These are phyloP conservation scores for Fusarium camptoceras DNA, from an alignment of 2,329 filamentous ascomycete genomes.

Conservation along the genomic window DNA sequence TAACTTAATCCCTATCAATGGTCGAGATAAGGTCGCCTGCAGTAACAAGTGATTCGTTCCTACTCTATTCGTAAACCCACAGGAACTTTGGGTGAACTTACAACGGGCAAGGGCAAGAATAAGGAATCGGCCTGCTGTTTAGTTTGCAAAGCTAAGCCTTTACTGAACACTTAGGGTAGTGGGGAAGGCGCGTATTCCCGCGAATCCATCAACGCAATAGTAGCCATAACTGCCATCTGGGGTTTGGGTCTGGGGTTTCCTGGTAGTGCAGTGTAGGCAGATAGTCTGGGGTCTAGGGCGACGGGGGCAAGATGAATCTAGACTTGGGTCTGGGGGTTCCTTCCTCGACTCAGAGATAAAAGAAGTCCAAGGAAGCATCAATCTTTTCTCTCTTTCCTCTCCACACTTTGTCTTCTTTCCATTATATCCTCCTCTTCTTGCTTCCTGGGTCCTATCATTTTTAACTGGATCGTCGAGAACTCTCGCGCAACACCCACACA, in stretches of 20 bases:
- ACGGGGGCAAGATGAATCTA: slow-evolving; percentile 22
- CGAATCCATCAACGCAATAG: slow-evolving; percentile 8
- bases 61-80: background rate
- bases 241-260: slow-evolving; percentile 29
- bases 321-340: slow-evolving; percentile 13
- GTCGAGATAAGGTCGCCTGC: background rate
- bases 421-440: slow-evolving; percentile 3
- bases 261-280: slow-evolving; percentile 1
- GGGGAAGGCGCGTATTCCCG: slow-evolving; percentile 16
- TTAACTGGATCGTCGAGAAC: background rate
- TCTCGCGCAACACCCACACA: background rate
- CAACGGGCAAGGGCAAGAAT: background rate
- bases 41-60: background rate
- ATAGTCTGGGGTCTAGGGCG: slow-evolving; percentile 25
- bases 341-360: slow-evolving; percentile 36
- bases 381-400: slow-evolving; percentile 10
- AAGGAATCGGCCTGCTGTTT: background rate
- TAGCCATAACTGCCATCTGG: slow-evolving; percentile 21
- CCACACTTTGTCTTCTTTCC: slow-evolving; percentile 12
- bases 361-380: slow-evolving; percentile 22
- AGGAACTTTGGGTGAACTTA: background rate
- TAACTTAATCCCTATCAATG: slow-evolving; percentile 2
- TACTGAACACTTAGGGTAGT: slow-evolving; percentile 16
- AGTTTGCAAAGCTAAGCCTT: background rate
- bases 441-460: slow-evolving; percentile 1